Evolutionary conservation across 768 basidiomycete genomes (phyloP).

Genomic region (Lentinula raphanica): DNA sequence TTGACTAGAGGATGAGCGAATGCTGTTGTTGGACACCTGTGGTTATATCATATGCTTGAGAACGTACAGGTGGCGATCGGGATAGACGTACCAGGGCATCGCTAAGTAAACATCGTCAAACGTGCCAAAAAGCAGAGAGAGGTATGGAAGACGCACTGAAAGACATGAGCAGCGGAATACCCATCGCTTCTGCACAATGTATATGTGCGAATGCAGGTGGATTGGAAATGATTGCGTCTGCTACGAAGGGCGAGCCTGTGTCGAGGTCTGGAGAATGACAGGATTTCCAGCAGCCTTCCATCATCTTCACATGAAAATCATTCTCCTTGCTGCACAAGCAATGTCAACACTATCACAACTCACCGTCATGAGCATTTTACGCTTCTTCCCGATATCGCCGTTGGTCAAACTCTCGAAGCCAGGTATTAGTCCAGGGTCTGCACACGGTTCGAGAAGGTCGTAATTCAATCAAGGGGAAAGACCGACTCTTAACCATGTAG

Average conservation of each 20-base stretch:
- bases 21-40: constrained; percentile 43
- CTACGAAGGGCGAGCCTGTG: constrained; percentile 43
- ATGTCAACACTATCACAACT: constrained; percentile 1
- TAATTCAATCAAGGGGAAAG: not conserved
- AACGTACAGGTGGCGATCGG: not conserved
- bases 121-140: not conserved
- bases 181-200: constrained; percentile 60
- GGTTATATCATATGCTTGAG: not conserved
- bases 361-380: constrained; percentile 50
- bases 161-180: constrained; percentile 49
- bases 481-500: constrained; percentile 67
- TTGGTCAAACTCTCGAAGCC: constrained; percentile 52
- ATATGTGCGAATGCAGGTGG: constrained; percentile 64
- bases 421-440: constrained; percentile 63
- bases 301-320: constrained; percentile 34
- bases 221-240: constrained; percentile 64
- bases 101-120: constrained; percentile 27
- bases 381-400: constrained; percentile 55
- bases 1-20: constrained; percentile 65
- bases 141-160: constrained; percentile 40
- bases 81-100: constrained; percentile 52
- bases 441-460: not conserved
- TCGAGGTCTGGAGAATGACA: constrained; percentile 42
- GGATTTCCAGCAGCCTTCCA: constrained; percentile 54
- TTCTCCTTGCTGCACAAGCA: too few relatives aligned